Base-by-base conservation (phyloP, 345 rosid genomes). In the Euclidium syriacum region DNA sequence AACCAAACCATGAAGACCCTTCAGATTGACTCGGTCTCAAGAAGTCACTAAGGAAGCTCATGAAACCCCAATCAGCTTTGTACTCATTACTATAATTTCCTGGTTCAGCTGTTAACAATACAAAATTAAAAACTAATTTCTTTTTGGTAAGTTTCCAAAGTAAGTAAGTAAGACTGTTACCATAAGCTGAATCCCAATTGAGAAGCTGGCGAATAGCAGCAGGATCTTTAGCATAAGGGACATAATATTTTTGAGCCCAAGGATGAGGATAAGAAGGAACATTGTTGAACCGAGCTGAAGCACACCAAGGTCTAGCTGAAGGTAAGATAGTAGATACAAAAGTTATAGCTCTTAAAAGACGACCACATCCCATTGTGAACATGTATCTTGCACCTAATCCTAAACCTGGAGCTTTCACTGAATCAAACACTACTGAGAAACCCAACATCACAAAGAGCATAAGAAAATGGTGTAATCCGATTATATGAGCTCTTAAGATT, bases 231-330 rank as follows among this genome's bases (percentile, higher is more conserved):
- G 96, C 73, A 72, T 92, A 89, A 6, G 96, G 95, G n/a, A 82
- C 84, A 77, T 82, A 85, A 58, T 83, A 89, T 76, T 89, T 92
- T 72, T 89, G 98, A 32, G 84, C 88, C 98, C 96, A 92, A 5
- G 4, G 65, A 78, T 92, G 96, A 66, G 95, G 98, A 44, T 92
- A 73, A 35, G 82, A 54, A 12, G 96, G 96, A 7, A 85, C 80
- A 36, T 36, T 58, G 64, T 53, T 62, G 71, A 78, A 92, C 46
- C 98, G 87, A 12, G 83, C 43, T 26, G 79, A 64, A 66, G 94
- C 95, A 57, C 98, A 92, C 98, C 98, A 89, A 27, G 98, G 95
- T 43, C 96, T 77, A 30, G 95, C 83, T 65, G 98, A 92, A 56
- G 96, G 98, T 42, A 92, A 77, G 73, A 89, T 87, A 14, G 98